Base-by-base conservation (phyloP, 768 basidiomycete genomes). In the Lentinus brumalis region DNA sequence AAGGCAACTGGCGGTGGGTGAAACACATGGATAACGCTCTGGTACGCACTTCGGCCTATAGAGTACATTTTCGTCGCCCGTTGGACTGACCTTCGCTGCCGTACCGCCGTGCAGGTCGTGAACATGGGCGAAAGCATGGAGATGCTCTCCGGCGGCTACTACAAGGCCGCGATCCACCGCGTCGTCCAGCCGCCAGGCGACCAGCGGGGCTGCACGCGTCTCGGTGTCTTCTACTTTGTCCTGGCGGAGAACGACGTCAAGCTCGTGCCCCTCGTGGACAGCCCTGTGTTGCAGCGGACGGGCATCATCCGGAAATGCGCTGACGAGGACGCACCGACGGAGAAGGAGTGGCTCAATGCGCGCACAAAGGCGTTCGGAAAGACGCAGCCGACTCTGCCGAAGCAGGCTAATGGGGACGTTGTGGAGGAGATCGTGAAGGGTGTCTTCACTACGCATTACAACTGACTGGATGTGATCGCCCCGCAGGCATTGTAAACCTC, bases 391-490 rank as follows among this genome's bases (percentile, higher is more conserved):
- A 18, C 6, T 18, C 9, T 29, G 46, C 10, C n/a, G 60, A 70
- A 72, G 38, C 69, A 60, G 44, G 78, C 77, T n/a, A 73, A 76
- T 0, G 77, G 76, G 1, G 78, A 82, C 1, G 83, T 87, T 11
- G 18, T 12, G 63, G 83, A 85, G 65, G 84, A 86, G 64, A 60
- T 81, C 44, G 75, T 86, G 51, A 80, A 78, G n/a, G 85, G 85
- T 0, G 76, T 86, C 1, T 58, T 83, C 4, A 83, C 86, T 8
- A 83, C 81, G 65, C 83, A 86, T 59, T 86, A 83, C 64, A 86
- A 79, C 63, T 87, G 56, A 50, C 39, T 5, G 29, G 9, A 49
- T 16, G 15, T 14, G 15, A 7, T 6, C 42, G 6, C 35, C 21
- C 21, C 21, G 21, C 21, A 26, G 21, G 21, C 21, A 26, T 26